Base-by-base conservation (phyloP, 139 green algal genomes). In the Penium margaritaceum region DNA sequence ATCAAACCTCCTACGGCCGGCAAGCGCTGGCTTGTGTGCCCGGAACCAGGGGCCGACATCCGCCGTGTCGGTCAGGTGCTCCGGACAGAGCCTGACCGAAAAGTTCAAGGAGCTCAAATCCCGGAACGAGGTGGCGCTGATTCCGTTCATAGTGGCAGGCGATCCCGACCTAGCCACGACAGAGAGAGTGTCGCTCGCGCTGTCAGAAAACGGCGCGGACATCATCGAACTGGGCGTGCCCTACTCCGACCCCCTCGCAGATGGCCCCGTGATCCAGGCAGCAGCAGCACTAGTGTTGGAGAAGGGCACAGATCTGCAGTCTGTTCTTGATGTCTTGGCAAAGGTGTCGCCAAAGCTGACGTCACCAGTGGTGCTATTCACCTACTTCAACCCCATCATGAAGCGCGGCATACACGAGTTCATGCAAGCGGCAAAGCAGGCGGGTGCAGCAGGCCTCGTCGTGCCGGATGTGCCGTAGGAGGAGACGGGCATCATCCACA, bases 371-470 rank as follows among this genome's bases (percentile, higher is more conserved):
- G 86, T 99, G 17, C 79, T 97, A 53, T 99, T 99, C 83, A 95
- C 90, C 0, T 99, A 99, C 80, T 97, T 88, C 87, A 99, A 99
- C 81, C 94, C 94, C 38, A 98, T 98, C 83, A 91, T 96, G 83
- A 82, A 87, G 0, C 77, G 88, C 1, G 90, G 90, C 0, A 74
- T 91, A 30, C 88, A 96, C 37, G 83, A 84, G 41, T 97, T 97
- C 82, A 94, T 91, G 81, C 30, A 73, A 30, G 81, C 91, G 21
- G 86, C 89, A 44, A 92, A 91, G 71, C 88, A 72, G 12, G 90
- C 90, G 24, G 94, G 94, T 24, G 93, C 86, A 30, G 63, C 44
- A 54, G 92, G 91, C 30, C 80, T 98, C 72, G 84, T 99, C 19
- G 91, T 99, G 63, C 94, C 94, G 0, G 94, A 99, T 82, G 88